Evolutionary conservation across 1,284 basidiomycete genomes (phyloP), one percentile per base, ranked within the genome.

Genomic region (Naganishia sp.): DNA sequence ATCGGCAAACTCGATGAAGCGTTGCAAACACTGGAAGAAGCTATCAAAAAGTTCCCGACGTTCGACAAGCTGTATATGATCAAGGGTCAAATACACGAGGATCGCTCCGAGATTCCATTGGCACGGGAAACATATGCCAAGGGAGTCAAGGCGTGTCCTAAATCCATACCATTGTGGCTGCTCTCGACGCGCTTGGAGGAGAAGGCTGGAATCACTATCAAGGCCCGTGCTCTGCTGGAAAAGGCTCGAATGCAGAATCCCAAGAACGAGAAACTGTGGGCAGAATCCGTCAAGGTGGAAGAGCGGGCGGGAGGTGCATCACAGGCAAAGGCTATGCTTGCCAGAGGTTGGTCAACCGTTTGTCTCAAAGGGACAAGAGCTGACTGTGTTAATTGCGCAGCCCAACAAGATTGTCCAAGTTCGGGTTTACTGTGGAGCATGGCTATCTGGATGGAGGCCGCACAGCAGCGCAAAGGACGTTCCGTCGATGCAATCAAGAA

Each of bases 21-120:
- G 0, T 83, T 97, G 7, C 82, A 86, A 69, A 89, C 89, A 0
- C 83, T 93, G 15, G 83, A 86, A n/a, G 81, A 85, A 18, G 94
- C 90, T 0, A 82, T 95, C 43, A 78, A 78, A 63, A 92, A 89
- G 74, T 97, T 92, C 83, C 89, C 93, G 0, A 84, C 85, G 67
- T 94, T 90, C 74, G 85, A 90, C 63, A 98, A 98, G 79, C 81
- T 98, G 4, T 94, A 98, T 81, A 93, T 97, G 90, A 90, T 98
- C 71, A 90, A 95, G 79, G 94, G 92, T 0, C 94, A 98, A 75
- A 92, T 98, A 23, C 82, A 88, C 72, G 86, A 89, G 70, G 80
- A 85, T 23, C 83, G 84, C 63, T 82, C 82, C 42, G 85, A 90
- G 64, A 82, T 84, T 50, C 66, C 85, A 1, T 85, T 84, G 1